phyloP scores from a whole-genome alignment of 768 basidiomycete genomes.

The Lanmaoa pseudosensibilis region DNA sequence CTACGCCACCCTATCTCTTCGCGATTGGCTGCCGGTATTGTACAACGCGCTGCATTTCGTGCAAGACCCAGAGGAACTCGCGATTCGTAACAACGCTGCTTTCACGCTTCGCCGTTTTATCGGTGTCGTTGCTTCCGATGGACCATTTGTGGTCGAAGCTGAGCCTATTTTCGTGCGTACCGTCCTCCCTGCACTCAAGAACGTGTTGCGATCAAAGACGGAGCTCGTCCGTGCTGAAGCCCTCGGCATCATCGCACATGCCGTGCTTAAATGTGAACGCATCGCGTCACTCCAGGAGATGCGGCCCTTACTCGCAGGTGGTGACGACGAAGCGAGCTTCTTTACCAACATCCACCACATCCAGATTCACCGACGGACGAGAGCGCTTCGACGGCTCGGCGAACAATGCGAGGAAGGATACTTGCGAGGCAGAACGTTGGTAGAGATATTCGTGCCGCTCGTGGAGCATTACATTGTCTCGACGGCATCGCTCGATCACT shows the following conservation, averaged over 20 bases:
- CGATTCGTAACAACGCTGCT: conserved; percentile 80
- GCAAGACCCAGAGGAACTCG: conserved; percentile 86
- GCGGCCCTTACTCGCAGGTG: conserved; percentile 74
- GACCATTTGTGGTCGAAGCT: conserved; percentile 39
- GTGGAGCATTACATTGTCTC: conserved; percentile 76
- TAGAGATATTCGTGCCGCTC: conserved; percentile 85
- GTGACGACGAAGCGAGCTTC: conserved; percentile 94
- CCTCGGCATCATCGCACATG: conserved; percentile 73
- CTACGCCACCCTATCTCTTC: conserved; percentile 48
- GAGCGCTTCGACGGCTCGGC: conserved; percentile 82
- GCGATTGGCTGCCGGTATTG: conserved; percentile 79
- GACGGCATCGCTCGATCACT: conserved; percentile 68
- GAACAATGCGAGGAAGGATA: conserved; percentile 69
- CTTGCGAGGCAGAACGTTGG: conserved; percentile 66
- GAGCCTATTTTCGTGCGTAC: conserved; percentile 59
- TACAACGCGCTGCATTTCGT: conserved; percentile 84
- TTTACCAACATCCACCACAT: conserved; percentile 96
- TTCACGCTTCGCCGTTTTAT: conserved; percentile 77
- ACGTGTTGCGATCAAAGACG: conserved; percentile 72
- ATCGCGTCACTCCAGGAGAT: conserved; percentile 73
- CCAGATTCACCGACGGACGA: conserved; percentile 83
- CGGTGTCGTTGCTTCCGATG: conserved; percentile 45
- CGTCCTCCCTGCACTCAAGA: conserved; percentile 78
- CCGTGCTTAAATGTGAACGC: conserved; percentile 61
- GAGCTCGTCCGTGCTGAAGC: conserved; percentile 89